phyloP scores from a whole-genome alignment of 345 rosid species.

The Ailanthus altissimus region DNA sequence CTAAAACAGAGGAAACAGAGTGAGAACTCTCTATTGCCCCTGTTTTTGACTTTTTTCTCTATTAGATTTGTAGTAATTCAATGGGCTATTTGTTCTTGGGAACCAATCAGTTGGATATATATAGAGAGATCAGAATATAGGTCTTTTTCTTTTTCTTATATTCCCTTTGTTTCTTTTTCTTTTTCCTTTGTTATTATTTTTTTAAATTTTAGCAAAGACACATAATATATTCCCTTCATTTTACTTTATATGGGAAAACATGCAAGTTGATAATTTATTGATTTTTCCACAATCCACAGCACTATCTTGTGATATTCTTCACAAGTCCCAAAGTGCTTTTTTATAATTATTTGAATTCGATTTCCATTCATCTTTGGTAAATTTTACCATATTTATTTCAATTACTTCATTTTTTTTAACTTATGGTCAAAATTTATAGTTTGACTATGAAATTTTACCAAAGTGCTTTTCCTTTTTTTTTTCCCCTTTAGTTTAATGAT shows the following conservation, averaged over 20 bases:
- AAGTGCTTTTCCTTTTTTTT: too few relatives aligned
- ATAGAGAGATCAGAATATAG: conserved; percentile 39
- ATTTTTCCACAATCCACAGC: neutral
- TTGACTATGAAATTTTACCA: too few relatives aligned
- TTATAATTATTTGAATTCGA: neutral
- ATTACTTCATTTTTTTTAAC: too few relatives aligned
- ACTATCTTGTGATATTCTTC: neutral
- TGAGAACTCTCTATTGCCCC: neutral
- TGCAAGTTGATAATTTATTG: conserved; percentile 21
- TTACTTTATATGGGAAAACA: conserved; percentile 17
- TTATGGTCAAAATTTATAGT: too few relatives aligned
- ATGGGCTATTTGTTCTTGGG: conserved; percentile 22
- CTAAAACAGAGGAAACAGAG: conserved; percentile 35
- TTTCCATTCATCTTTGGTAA: too few relatives aligned
- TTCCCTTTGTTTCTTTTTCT: conserved; percentile 13
- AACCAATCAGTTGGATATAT: conserved; percentile 30
- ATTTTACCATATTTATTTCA: too few relatives aligned
- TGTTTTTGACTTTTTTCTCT: conserved; percentile 15
- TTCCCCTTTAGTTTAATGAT: too few relatives aligned
- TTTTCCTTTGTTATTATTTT: neutral
- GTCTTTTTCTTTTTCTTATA: conserved; percentile 1
- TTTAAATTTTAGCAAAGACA: neutral
- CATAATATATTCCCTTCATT: conserved; percentile 23
- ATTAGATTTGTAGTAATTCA: neutral
- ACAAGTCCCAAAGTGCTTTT: neutral